Percentiles rank a stretch among this genome's conserved stretches.
phyloP scores from a whole-genome alignment of 805 yeast genomes.

The Blastobotrys attinorum region DNA sequence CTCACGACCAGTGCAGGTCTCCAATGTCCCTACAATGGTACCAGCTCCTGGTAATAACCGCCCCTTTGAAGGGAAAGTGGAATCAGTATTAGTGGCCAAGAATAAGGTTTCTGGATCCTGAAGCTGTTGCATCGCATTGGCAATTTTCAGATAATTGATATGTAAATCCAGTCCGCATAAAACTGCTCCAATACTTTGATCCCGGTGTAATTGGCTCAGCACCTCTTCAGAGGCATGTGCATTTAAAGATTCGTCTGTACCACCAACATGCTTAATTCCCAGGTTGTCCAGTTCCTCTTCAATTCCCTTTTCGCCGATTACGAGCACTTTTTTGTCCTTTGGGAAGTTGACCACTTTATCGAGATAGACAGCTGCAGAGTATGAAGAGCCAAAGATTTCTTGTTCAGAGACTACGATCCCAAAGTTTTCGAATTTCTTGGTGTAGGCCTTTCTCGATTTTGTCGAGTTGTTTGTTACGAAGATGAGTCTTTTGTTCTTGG shows the following conservation, averaged over 20 bases:
- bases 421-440: conserved; percentile 62
- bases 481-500: conserved; percentile 54
- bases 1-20: conserved; percentile 65
- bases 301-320: conserved; percentile 83
- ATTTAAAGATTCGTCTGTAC: conserved; percentile 57
- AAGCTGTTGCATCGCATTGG: conserved; percentile 75
- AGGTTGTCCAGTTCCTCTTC: conserved; percentile 65
- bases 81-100: conserved; percentile 90
- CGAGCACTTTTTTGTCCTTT: conserved; percentile 73
- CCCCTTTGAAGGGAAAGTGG: conserved; percentile 89
- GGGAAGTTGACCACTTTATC: conserved; percentile 68
- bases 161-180: conserved; percentile 77
- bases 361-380: conserved; percentile 82
- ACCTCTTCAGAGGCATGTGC: conserved; percentile 46
- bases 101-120: conserved; percentile 57
- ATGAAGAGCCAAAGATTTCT: conserved; percentile 87
- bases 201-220: conserved; percentile 37
- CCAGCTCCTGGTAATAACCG: conserved; percentile 92
- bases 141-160: conserved; percentile 73
- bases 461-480: conserved; percentile 97
- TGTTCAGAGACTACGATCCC: conserved; percentile 39
- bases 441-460: conserved; percentile 73
- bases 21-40: conserved; percentile 70
- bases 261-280: conserved; percentile 78
- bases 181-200: conserved; percentile 76